Evolutionary conservation across 441 rosid genomes (phyloP).

Genomic region (Euphorbia corollata): DNA sequence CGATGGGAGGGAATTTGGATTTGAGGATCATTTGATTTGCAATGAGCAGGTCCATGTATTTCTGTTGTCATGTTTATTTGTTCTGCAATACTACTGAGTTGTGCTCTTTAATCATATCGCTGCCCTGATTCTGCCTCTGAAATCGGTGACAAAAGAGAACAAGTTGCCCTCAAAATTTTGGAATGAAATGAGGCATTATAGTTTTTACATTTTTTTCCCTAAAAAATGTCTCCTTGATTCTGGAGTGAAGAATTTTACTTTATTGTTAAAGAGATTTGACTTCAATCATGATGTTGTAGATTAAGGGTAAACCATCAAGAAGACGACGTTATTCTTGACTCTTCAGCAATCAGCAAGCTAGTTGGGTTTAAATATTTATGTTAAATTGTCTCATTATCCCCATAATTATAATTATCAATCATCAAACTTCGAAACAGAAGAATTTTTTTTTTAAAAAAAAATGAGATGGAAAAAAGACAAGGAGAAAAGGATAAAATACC

Average conservation of each 20-base stretch:
- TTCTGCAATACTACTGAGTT: neutral
- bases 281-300: neutral
- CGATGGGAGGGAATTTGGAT: slow-evolving; percentile 19
- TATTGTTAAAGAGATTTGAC: neutral
- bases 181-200: neutral
- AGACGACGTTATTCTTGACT: neutral
- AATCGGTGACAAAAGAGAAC: neutral
- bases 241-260: neutral
- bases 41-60: neutral
- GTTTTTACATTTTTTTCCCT: too few species aligned
- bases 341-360: neutral
- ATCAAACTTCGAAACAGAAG: neutral
- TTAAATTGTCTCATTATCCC: neutral
- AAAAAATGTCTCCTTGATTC: neutral
- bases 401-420: neutral
- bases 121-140: neutral
- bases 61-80: neutral
- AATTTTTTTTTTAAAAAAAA: too few species aligned
- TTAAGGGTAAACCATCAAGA: neutral
- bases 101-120: neutral
- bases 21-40: slow-evolving; percentile 5
- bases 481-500: too few species aligned
- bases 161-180: neutral
- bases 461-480: neutral
- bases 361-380: neutral